Conservation (phyloP, 1,284 basidiomycete genomes). For the Flammula alnicola region DNA sequence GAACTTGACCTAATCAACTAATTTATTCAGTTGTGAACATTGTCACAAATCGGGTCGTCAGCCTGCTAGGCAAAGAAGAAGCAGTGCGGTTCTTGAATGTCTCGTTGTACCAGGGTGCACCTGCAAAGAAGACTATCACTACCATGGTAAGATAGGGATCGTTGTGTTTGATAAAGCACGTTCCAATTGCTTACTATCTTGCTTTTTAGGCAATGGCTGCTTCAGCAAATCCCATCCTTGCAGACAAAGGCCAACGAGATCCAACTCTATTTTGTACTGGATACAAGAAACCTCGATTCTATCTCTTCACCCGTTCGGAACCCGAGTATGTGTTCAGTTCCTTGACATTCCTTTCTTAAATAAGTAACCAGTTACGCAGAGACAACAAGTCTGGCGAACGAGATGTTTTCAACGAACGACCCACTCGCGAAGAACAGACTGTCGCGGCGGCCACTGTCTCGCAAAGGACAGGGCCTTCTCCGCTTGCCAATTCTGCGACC, state of each 20-base stretch:
- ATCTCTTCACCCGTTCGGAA: constrained; percentile 92
- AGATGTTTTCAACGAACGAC: constrained; percentile 98
- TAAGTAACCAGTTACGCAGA: constrained; percentile 41
- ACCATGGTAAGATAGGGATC: constrained; percentile 65
- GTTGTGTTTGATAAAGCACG: not conserved
- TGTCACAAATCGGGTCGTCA: constrained; percentile 91
- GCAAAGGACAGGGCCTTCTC: constrained; percentile 58
- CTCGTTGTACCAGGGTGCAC: constrained; percentile 91
- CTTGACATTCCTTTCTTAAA: not conserved
- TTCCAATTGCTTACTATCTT: not conserved
- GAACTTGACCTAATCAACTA: not conserved
- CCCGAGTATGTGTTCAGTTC: constrained; percentile 78
- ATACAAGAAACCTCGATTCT: constrained; percentile 94
- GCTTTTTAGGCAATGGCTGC: constrained; percentile 83
- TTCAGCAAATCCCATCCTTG: constrained; percentile 92
- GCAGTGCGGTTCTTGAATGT: constrained; percentile 90
- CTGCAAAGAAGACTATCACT: constrained; percentile 83
- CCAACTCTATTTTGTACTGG: constrained; percentile 95
- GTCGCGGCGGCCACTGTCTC: constrained; percentile 72
- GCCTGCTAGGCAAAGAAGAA: constrained; percentile 94
- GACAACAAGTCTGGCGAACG: constrained; percentile 89
- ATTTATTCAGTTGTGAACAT: constrained; percentile 82
- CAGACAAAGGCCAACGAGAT: constrained; percentile 82
- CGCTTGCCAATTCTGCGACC: constrained; percentile 77
- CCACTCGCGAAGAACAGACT: constrained; percentile 96